These are phyloP conservation scores for Penicillium crystallinum DNA, from an alignment of 495 filamentous ascomycete genomes.

Conservation along the genomic window DNA sequence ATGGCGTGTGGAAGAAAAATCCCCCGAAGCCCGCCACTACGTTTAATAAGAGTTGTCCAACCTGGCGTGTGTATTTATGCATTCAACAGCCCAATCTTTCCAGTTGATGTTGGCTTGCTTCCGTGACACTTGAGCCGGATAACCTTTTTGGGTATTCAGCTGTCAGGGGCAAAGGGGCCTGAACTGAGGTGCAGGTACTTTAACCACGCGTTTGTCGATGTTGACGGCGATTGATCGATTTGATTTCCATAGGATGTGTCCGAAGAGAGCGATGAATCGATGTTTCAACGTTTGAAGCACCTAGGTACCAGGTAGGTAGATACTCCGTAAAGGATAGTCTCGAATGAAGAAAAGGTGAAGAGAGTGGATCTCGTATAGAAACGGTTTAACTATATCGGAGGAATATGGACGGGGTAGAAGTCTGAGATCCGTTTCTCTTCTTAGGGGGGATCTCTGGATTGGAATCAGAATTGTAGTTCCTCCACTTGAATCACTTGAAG, in stretches of 20 bases:
- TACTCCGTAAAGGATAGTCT: background rate
- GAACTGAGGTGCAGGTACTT: background rate
- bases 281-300: too few species aligned
- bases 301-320: background rate
- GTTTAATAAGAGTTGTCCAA: too few species aligned
- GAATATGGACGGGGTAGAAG: background rate
- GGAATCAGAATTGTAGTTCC: too few species aligned
- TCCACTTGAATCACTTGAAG: too few species aligned
- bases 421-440: conserved; percentile 1
- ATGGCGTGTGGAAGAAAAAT: background rate
- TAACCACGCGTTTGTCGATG: background rate
- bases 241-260: too few species aligned
- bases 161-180: conserved; percentile 3
- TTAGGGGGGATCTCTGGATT: background rate
- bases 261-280: too few species aligned
- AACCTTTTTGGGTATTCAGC: conserved; percentile 4
- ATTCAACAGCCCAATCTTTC: background rate
- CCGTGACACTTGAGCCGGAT: conserved; percentile 3
- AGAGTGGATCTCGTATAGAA: background rate
- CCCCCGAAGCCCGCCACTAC: background rate
- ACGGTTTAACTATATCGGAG: background rate
- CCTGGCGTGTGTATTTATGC: too few species aligned
- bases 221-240: too few species aligned
- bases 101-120: background rate
- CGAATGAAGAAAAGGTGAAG: background rate